Evolutionary conservation across 139 green algal genomes (phyloP), one percentile per base, ranked within the genome.

Genomic region (Diplosphaera chodatii): DNA sequence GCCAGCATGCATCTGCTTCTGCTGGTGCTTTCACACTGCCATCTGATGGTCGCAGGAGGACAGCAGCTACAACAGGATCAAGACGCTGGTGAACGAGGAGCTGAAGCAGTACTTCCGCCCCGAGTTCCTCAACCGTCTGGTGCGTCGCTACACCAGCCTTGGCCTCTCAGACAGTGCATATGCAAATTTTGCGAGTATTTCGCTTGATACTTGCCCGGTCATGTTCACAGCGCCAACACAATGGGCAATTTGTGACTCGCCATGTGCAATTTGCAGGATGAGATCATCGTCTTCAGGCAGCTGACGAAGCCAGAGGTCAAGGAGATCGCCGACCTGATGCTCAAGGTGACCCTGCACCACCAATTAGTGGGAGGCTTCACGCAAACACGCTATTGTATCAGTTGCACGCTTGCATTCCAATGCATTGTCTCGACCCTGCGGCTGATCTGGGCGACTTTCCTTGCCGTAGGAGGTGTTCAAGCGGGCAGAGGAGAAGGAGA

Each of bases 221-320:
- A n/a, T n/a, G n/a, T n/a, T n/a, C n/a, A n/a, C n/a, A n/a, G n/a
- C n/a, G n/a, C n/a, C n/a, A n/a, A n/a, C n/a, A n/a, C n/a, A n/a
- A n/a, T n/a, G n/a, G n/a, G n/a, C n/a, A n/a, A n/a, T n/a, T n/a
- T n/a, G n/a, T n/a, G n/a, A n/a, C n/a, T n/a, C n/a, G n/a, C 27
- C 21, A 29, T 69, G 6, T 16, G 15, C 22, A 56, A 40, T 29
- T 70, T 63, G 74, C 89, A 99, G 77, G 95, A 99, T 80, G 95
- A 99, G 90, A 98, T 99, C 83, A 98, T 99, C 68, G 95, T 99
- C n/a, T 99, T 98, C 94, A 82, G 93, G 40, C 95, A 98, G 87
- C 87, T 99, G 6, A 98, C 93, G 72, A 98, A 98, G 90, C 83
- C 82, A 65, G 94, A 99, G 87, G 96, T 99, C 55, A 96, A 97